A percentile compares a stretch with the other conserved stretches of the same genome.
These are phyloP conservation scores for Kwoniella heveanensis DNA, from an alignment of 768 basidiomycete genomes.

Conservation along the genomic window DNA sequence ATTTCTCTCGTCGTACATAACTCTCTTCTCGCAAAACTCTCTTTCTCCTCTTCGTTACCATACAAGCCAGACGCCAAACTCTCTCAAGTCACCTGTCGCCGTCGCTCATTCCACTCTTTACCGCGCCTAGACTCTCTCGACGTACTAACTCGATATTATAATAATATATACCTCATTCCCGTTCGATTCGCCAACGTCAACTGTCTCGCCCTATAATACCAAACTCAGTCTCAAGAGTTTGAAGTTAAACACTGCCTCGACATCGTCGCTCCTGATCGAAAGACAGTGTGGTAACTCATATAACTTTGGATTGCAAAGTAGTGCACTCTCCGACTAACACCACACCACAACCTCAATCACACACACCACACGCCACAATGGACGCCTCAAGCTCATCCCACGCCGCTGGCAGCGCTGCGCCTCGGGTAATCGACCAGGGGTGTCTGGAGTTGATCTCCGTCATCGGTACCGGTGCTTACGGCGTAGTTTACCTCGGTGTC, in stretches of 20 bases:
- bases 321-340: too few species aligned
- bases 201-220: too few species aligned
- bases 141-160: too few species aligned
- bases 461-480: slow-evolving; percentile 89
- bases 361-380: slow-evolving; percentile 9
- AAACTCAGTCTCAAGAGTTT: too few species aligned
- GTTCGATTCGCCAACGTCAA: too few species aligned
- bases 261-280: too few species aligned
- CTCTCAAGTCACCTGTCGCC: not conserved
- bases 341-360: slow-evolving; percentile 9
- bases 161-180: too few species aligned
- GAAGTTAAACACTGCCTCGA: too few species aligned
- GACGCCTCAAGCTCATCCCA: slow-evolving; percentile 30
- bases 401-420: slow-evolving; percentile 63
- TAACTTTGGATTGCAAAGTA: too few species aligned
- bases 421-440: slow-evolving; percentile 70
- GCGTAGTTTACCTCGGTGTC: slow-evolving; percentile 83
- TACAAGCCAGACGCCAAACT: not conserved
- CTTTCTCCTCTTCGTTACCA: not conserved
- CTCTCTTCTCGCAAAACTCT: not conserved
- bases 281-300: too few species aligned
- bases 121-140: too few species aligned
- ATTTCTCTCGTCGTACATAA: not conserved
- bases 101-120: too few species aligned
- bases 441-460: slow-evolving; percentile 79